Conservation (phyloP, 164 flowering plant genomes). For the Amborella trichopoda region DNA sequence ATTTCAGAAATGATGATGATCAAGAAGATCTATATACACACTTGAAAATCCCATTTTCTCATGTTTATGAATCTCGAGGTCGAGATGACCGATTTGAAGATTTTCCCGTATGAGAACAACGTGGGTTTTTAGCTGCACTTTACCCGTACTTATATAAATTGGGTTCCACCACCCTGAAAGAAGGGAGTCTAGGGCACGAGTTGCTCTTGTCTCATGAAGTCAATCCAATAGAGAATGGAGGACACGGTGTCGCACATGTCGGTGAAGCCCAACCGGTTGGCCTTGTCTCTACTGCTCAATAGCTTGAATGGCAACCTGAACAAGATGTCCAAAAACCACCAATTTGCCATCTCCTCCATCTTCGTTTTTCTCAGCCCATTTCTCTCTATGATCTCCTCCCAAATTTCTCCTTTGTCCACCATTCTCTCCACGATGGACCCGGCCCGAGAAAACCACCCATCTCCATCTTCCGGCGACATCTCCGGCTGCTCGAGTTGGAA, state of each 20-base stretch:
- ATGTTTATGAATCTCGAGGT: too few relatives aligned
- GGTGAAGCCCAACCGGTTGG: conserved; percentile 45
- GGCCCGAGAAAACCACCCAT: conserved; percentile 15
- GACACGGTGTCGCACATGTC: conserved; percentile 27
- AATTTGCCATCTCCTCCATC: conserved; percentile 69
- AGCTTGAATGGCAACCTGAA: conserved; percentile 51
- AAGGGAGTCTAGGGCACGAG: conserved; percentile 34
- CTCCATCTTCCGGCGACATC: conserved; percentile 7
- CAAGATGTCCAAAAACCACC: conserved; percentile 59
- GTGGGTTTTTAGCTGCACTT: too few relatives aligned
- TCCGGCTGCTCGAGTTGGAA: conserved; percentile 25
- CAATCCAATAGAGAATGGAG: conserved; percentile 68
- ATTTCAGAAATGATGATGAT: too few relatives aligned
- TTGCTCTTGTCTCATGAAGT: conserved; percentile 55
- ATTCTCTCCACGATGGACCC: conserved; percentile 26
- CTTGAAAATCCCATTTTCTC: too few relatives aligned
- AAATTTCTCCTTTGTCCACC: conserved; percentile 40
- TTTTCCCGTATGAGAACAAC: too few relatives aligned
- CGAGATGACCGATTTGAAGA: too few relatives aligned
- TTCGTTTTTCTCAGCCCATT: conserved; percentile 36
- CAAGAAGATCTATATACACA: too few relatives aligned
- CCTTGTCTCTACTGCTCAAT: conserved; percentile 43
- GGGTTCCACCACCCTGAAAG: too few relatives aligned
- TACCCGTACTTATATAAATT: too few relatives aligned
- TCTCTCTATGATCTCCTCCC: conserved; percentile 59